Conservation (phyloP, 2,329 filamentous ascomycete genomes). For the Camptophora hylomeconis region DNA sequence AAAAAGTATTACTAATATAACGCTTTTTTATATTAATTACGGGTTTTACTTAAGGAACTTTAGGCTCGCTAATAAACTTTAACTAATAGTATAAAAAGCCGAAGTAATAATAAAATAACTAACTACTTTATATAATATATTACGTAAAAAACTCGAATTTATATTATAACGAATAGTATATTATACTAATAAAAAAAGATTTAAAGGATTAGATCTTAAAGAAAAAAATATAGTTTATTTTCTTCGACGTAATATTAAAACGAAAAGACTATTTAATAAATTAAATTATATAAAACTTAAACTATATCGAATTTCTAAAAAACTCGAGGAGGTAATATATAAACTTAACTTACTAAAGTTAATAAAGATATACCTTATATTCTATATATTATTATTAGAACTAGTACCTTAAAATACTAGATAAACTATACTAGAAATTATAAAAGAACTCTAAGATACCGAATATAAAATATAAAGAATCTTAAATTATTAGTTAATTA, state of each 20-base stretch:
- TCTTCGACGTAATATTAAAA: conserved; percentile 3
- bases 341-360: neutral
- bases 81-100: conserved; percentile 1
- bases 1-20: neutral
- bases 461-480: neutral
- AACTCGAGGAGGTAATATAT: neutral
- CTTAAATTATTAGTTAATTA: conserved; percentile 1
- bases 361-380: too few relatives aligned
- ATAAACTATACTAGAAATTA: neutral
- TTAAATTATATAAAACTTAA: conserved; percentile 2
- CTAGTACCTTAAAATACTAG: too few relatives aligned
- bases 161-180: conserved; percentile 1
- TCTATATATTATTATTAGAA: too few relatives aligned
- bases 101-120: conserved; percentile 1
- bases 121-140: conserved; percentile 1
- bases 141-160: conserved; percentile 1
- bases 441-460: conserved; percentile 1
- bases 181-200: conserved; percentile 2
- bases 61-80: neutral
- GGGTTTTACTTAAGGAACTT: neutral
- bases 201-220: conserved; percentile 1
- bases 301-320: conserved; percentile 2
- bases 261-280: conserved; percentile 1
- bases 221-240: conserved; percentile 3
- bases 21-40: conserved; percentile 1